Base-by-base conservation (phyloP, 1,284 basidiomycete species). In the Boletellus sp. region DNA sequence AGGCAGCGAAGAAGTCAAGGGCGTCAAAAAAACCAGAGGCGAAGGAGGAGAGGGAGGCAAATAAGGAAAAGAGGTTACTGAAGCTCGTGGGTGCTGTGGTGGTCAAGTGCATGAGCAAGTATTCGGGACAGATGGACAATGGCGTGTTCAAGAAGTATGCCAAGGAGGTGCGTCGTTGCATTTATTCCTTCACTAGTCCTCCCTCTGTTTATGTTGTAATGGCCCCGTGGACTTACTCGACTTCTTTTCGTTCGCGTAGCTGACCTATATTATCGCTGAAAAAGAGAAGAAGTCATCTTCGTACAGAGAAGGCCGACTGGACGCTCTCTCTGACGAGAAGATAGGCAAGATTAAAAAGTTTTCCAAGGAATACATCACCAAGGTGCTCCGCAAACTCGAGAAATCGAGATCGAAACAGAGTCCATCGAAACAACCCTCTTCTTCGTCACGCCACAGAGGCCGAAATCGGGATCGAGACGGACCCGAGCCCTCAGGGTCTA, bases 101-200 rank as follows among this genome's bases (percentile, higher is more conserved):
- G 28, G 96, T 99, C 37, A 87, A 85, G 66, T 84, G 79, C 54
- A 93, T 98, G 91, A 91, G 87, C 48, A 96, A 94, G 73, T 86
- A 97, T 68, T 81, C 85, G 58, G 80, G 87, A 51, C 74, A 84
- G 52, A 80, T 98, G 71, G 87, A 91, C 51, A 81, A 84, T 51
- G 93, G 97, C 5, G 72, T 79, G 48, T 98, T 99, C 79, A 99
- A 99, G 78, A 88, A 87, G 64, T 86, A 97, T 65, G 96, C 97
- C 7, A 93, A 93, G 66, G 93, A 98, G 81, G 94, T 93, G 58
- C 58, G 80, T 37, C 58, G 80, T 37, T 50, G 43, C 35, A n/a
- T 37, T 50, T 40, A 44, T 46, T 16, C 21, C 39, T 55, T 58
- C 21, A 12, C 28, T 38, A 13, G 8, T 8, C n/a, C 16, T 36